Conservation (phyloP, 2,329 filamentous ascomycete genomes). For the Pyrenophora graminea region DNA sequence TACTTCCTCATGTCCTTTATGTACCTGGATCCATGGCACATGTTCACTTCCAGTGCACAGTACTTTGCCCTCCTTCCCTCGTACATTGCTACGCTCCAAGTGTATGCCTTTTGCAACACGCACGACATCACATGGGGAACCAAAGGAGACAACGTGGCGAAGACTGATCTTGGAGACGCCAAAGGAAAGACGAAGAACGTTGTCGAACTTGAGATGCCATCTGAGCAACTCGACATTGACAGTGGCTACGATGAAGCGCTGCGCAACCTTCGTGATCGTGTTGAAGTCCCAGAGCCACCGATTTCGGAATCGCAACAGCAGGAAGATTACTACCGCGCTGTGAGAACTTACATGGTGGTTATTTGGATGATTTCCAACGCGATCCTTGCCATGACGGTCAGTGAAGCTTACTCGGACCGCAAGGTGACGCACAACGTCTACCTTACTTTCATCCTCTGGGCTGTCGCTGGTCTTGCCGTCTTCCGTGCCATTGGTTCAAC, state of each 20-base stretch:
- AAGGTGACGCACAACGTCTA: slow-evolving; percentile 84
- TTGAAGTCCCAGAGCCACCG: slow-evolving; percentile 71
- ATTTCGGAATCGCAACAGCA: slow-evolving; percentile 81
- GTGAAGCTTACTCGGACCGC: slow-evolving; percentile 76
- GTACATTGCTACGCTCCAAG: slow-evolving; percentile 96
- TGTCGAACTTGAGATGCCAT: slow-evolving; percentile 96
- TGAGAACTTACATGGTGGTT: slow-evolving; percentile 97
- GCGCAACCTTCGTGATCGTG: slow-evolving; percentile 88
- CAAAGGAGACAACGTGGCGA: slow-evolving; percentile 94
- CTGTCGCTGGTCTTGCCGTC: slow-evolving; percentile 80
- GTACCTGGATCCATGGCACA: slow-evolving; percentile 98
- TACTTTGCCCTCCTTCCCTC: slow-evolving; percentile 91
- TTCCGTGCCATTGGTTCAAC: slow-evolving; percentile 85
- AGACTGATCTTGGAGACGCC: slow-evolving; percentile 88
- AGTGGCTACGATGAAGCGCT: slow-evolving; percentile 96
- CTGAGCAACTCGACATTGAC: slow-evolving; percentile 97
- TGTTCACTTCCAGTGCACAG: slow-evolving; percentile 88
- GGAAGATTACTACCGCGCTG: slow-evolving; percentile 97
- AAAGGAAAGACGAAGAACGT: slow-evolving; percentile 72
- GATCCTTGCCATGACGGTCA: slow-evolving; percentile 89
- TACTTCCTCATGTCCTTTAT: slow-evolving; percentile 97
- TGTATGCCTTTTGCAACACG: slow-evolving; percentile 98
- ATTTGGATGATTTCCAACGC: slow-evolving; percentile 93
- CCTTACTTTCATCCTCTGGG: slow-evolving; percentile 90
- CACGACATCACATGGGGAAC: slow-evolving; percentile 99